Percentiles rank a stretch among this genome's conserved stretches.
Conservation (phyloP, 352 stramenopile genomes). For the Phytophthora colocasiae region DNA sequence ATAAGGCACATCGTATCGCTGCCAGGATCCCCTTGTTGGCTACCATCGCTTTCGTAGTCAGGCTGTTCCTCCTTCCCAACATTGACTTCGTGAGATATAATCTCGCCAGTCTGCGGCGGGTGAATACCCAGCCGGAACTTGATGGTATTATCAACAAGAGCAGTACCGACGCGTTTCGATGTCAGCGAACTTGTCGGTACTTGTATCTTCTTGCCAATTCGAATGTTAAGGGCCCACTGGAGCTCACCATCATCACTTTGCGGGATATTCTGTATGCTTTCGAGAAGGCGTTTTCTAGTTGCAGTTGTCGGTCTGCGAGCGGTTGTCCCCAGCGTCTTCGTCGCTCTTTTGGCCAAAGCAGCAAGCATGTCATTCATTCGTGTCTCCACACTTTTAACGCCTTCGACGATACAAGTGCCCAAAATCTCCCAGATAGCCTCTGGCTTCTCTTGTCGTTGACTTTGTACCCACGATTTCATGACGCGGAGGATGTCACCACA, state of each 20-base stretch:
- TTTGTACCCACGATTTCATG: conserved; percentile 52
- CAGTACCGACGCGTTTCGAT: conserved; percentile 8
- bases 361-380: conserved; percentile 23
- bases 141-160: conserved; percentile 24
- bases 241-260: conserved; percentile 44
- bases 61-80: conserved; percentile 7
- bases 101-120: conserved; percentile 19
- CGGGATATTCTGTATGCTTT: conserved; percentile 11
- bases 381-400: conserved; percentile 27
- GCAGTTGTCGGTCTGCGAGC: conserved; percentile 12
- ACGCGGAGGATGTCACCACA: conserved; percentile 59
- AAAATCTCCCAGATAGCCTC: conserved; percentile 49
- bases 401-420: conserved; percentile 19
- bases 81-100: conserved; percentile 2
- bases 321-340: conserved; percentile 4
- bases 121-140: conserved; percentile 55
- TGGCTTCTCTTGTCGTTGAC: conserved; percentile 29
- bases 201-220: conserved; percentile 23
- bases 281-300: conserved; percentile 12
- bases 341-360: conserved; percentile 14
- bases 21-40: conserved; percentile 11
- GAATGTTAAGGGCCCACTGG: conserved; percentile 42
- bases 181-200: neutral
- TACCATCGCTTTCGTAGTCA: conserved; percentile 21
- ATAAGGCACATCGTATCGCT: conserved; percentile 35